Percentiles rank a stretch among this genome's conserved stretches.
Conservation (phyloP, 2,329 filamentous ascomycete genomes). For the Onygenales sp. region DNA sequence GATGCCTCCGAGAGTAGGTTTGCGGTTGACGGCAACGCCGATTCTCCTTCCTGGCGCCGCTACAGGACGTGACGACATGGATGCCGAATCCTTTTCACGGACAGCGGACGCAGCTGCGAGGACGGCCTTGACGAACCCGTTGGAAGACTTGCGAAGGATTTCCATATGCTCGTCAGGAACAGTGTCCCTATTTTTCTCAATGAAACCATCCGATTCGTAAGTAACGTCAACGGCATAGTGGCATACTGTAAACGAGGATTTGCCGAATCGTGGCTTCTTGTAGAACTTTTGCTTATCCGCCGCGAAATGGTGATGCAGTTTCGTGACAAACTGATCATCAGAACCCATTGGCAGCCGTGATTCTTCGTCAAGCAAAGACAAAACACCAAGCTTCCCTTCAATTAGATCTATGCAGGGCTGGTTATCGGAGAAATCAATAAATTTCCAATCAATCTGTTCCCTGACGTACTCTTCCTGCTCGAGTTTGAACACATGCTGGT, state of each 20-base stretch:
- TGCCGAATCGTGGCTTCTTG: slow-evolving; percentile 97
- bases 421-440: slow-evolving; percentile 98
- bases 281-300: slow-evolving; percentile 91
- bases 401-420: slow-evolving; percentile 98
- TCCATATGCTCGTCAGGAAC: slow-evolving; percentile 98
- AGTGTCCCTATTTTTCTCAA: slow-evolving; percentile 98
- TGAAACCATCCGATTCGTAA: slow-evolving; percentile 97
- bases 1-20: slow-evolving; percentile 93
- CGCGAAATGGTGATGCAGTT: slow-evolving; percentile 88
- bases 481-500: slow-evolving; percentile 97
- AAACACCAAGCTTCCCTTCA: slow-evolving; percentile 87
- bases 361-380: slow-evolving; percentile 90
- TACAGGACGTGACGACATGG: slow-evolving; percentile 63
- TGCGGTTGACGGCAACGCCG: slow-evolving; percentile 85
- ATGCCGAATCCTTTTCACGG: slow-evolving; percentile 71
- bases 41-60: slow-evolving; percentile 68
- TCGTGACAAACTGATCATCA: slow-evolving; percentile 92
- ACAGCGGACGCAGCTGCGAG: slow-evolving; percentile 77
- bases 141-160: slow-evolving; percentile 73
- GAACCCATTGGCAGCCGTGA: slow-evolving; percentile 94
- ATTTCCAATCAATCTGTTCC: slow-evolving; percentile 98
- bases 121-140: slow-evolving; percentile 74
- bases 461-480: slow-evolving; percentile 96
- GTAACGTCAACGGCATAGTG: slow-evolving; percentile 98
- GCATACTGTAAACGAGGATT: slow-evolving; percentile 94